Evolutionary conservation across 192 early-diverging fungal species (phyloP).

Genomic region (Piromyces sp.): DNA sequence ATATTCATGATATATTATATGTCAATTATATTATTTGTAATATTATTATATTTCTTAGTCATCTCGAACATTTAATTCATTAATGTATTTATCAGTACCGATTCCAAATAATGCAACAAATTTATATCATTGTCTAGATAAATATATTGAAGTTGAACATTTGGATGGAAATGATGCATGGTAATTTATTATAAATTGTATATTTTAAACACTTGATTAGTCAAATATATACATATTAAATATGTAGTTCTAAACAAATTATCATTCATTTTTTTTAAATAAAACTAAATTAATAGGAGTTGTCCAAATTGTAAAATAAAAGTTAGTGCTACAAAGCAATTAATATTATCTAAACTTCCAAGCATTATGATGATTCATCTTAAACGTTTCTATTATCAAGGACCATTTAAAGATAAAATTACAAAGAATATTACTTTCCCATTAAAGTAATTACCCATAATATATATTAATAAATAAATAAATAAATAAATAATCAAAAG

Average conservation of each 20-base stretch:
- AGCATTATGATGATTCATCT: constrained; percentile 80
- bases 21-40: not conserved
- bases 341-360: constrained; percentile 64
- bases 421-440: constrained; percentile 77
- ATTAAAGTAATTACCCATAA: constrained; percentile 37
- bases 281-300: too few species aligned
- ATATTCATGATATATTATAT: too few species aligned
- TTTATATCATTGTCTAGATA: constrained; percentile 66
- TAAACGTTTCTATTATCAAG: constrained; percentile 82
- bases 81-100: constrained; percentile 81
- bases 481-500: not conserved
- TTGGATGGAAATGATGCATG: constrained; percentile 83
- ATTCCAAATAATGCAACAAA: constrained; percentile 51
- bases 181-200: too few species aligned
- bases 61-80: constrained; percentile 74
- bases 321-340: constrained; percentile 56
- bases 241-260: too few species aligned
- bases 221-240: too few species aligned
- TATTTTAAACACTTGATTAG: too few species aligned
- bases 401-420: constrained; percentile 84
- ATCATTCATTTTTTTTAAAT: too few species aligned
- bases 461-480: constrained; percentile 16
- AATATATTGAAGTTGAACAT: constrained; percentile 65
- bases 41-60: constrained; percentile 12
- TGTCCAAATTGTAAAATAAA: constrained; percentile 66